Conservation (phyloP, 352 stramenopile genomes). For the Phytopythium oedochilum region DNA sequence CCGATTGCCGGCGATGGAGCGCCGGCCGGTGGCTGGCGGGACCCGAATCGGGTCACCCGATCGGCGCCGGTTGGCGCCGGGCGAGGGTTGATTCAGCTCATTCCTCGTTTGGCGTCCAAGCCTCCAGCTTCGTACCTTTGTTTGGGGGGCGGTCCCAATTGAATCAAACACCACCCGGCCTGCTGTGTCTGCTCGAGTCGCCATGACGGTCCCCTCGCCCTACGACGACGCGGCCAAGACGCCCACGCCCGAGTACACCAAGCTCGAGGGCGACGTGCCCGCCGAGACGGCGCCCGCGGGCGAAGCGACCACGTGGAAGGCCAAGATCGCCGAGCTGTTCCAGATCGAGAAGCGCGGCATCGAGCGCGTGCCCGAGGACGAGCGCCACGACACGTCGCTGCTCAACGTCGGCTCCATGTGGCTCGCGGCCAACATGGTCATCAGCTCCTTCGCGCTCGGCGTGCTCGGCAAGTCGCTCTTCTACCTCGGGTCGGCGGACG, state of each 20-base stretch:
- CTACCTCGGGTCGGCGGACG: slow-evolving; percentile 29
- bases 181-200: neutral
- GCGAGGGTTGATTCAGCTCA: too few relatives aligned
- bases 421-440: slow-evolving; percentile 43
- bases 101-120: slow-evolving; percentile 3
- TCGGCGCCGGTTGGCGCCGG: too few relatives aligned
- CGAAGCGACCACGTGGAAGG: slow-evolving; percentile 7
- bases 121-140: neutral
- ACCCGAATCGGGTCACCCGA: too few relatives aligned
- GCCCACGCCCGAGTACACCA: slow-evolving; percentile 13
- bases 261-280: slow-evolving; percentile 17
- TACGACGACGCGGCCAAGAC: slow-evolving; percentile 8
- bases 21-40: neutral
- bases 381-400: slow-evolving; percentile 34
- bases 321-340: slow-evolving; percentile 7
- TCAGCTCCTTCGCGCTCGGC: slow-evolving; percentile 37
- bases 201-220: neutral
- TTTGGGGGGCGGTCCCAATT: slow-evolving; percentile 6
- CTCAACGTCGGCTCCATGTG: slow-evolving; percentile 41
- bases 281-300: neutral
- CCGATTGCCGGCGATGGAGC: neutral
- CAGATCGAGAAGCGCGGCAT: slow-evolving; percentile 39
- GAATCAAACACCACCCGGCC: slow-evolving; percentile 6
- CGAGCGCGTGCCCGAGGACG: slow-evolving; percentile 39
- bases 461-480: slow-evolving; percentile 44